These are phyloP conservation scores for Posidonia australis DNA, from an alignment of 106 monocot species.

Conservation along the genomic window DNA sequence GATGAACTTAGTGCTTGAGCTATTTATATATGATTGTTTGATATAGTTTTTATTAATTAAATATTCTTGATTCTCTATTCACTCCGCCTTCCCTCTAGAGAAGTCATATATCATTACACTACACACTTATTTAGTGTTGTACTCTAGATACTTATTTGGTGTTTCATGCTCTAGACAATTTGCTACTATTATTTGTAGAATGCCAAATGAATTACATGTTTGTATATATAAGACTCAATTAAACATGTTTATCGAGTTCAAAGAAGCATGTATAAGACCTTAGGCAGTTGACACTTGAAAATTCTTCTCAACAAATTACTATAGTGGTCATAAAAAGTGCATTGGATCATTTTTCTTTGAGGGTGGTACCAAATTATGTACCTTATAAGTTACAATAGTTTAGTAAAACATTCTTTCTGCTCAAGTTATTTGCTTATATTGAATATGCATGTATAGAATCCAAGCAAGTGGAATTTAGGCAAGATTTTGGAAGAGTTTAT, in stretches of 20 bases:
- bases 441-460: constrained; percentile 37
- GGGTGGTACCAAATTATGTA: background rate
- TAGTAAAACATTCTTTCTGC: background rate
- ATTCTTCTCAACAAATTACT: constrained; percentile 44
- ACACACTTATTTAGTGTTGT: no score
- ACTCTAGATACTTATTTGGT: no score
- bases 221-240: no score
- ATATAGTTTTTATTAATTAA: no score
- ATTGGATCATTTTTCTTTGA: background rate
- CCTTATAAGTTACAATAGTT: background rate
- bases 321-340: background rate
- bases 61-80: no score
- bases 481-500: constrained; percentile 71
- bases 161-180: no score
- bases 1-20: no score
- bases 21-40: no score
- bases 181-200: no score
- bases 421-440: background rate
- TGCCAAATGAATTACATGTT: no score
- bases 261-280: constrained; percentile 93
- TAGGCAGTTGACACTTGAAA: constrained; percentile 79
- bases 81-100: no score
- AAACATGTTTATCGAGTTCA: constrained; percentile 52
- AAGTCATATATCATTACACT: no score
- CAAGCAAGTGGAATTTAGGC: constrained; percentile 56